These are phyloP conservation scores for Triticum urartu DNA, from an alignment of 176 grass and related monocot genomes.

Conservation along the genomic window DNA sequence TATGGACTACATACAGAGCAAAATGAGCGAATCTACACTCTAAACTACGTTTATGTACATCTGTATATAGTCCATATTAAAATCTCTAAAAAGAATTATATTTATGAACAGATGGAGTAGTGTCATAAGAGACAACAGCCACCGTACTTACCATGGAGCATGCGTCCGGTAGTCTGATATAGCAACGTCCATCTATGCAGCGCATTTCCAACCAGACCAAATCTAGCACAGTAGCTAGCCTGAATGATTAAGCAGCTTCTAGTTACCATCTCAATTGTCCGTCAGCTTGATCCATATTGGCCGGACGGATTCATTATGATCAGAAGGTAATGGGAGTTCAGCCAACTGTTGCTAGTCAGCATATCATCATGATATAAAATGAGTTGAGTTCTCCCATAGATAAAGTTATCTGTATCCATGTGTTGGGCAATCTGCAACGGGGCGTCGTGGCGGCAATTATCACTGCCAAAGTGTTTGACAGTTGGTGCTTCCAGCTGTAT, in stretches of 20 bases:
- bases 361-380: neutral
- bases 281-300: too few species aligned
- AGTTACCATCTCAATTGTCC: too few species aligned
- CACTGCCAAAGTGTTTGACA: neutral
- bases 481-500: neutral
- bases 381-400: neutral
- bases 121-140: neutral
- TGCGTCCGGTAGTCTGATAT: neutral
- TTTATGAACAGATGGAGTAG: neutral
- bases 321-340: neutral
- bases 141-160: neutral
- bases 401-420: conserved; percentile 15
- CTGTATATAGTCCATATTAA: too few species aligned
- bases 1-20: too few species aligned
- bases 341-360: neutral
- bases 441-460: neutral
- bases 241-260: too few species aligned
- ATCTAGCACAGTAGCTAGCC: too few species aligned
- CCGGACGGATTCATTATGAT: too few species aligned
- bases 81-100: too few species aligned
- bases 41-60: too few species aligned
- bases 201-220: too few species aligned
- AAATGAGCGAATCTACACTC: too few species aligned
- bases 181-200: too few species aligned
- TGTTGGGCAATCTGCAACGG: neutral